Conservation (phyloP, 352 stramenopile species). For the Pythium insidiosum region DNA sequence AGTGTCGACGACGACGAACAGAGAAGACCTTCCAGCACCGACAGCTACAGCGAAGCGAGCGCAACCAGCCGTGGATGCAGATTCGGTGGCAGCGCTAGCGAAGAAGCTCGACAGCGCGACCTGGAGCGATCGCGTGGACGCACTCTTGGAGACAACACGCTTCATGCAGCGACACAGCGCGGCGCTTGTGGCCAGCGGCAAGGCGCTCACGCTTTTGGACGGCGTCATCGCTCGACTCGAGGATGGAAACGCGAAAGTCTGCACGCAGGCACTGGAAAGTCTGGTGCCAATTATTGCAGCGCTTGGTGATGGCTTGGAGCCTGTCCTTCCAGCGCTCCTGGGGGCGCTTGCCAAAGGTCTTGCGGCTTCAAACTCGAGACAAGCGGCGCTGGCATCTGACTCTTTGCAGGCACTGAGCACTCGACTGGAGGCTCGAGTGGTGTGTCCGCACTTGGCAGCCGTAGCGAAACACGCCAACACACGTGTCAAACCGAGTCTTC, state of each 20-base stretch:
- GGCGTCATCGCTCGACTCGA: conserved; percentile 56
- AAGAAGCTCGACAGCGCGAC: conserved; percentile 57
- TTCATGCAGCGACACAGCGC: conserved; percentile 22
- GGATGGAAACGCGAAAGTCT: conserved; percentile 74
- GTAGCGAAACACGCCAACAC: conserved; percentile 46
- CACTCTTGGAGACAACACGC: conserved; percentile 26
- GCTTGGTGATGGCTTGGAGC: conserved; percentile 45
- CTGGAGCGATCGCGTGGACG: conserved; percentile 75
- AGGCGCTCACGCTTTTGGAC: conserved; percentile 63
- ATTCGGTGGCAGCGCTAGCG: conserved; percentile 28
- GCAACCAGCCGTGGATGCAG: conserved; percentile 17
- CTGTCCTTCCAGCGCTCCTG: conserved; percentile 44
- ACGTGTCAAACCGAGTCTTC: conserved; percentile 40
- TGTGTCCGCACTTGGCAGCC: conserved; percentile 49
- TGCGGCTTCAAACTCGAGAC: conserved; percentile 41
- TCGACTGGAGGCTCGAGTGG: conserved; percentile 31
- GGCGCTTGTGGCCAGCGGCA: conserved; percentile 25
- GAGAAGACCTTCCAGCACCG: conserved; percentile 3
- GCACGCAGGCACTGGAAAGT: conserved; percentile 43
- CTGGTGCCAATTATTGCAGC: conserved; percentile 40
- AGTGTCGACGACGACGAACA: conserved; percentile 7
- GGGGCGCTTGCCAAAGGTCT: conserved; percentile 50
- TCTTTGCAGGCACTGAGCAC: conserved; percentile 37
- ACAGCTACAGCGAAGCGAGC: background rate
- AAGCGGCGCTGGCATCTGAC: conserved; percentile 26